Evolutionary conservation across 225 moss, liverwort and hornwort species (phyloP), one percentile per base, ranked within the genome.

Genomic region (Ulota crispa): DNA sequence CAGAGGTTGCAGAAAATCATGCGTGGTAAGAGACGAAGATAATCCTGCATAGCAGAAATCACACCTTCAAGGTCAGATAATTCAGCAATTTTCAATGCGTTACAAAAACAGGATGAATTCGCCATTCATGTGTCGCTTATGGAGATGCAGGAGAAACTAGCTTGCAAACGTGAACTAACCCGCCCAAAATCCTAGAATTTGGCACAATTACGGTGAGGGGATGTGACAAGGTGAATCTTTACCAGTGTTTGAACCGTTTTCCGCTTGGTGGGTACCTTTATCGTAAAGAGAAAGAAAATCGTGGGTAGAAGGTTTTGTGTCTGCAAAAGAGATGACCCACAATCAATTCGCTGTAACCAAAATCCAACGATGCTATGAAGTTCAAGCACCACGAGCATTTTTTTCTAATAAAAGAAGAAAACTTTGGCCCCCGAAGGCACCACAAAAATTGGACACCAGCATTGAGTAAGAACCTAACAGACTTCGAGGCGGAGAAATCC

Each of bases 1-100:
- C 80, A 94, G 62, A 2, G 93, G 92, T 89, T 94, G 93, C 64
- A 94, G 70, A 69, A 94, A 94, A 76, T 94, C 93, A 71, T 94
- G 90, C 3, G 91, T 94, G 23, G 91, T 92, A 50, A 94, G 86
- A 5, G 89, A 78, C 63, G 92, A 89, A 7, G 89, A 85, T 81
- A 92, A 66, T 26, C 90, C 93, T 94, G 88, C 3, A 39, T 24
- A 72, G 20, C 55, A 72, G 5, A 4, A 70, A 26, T 37, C 27
- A 68, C n/a, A 3, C 56, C 37, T 78, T n/a, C 64, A 83, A n/a
- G 18, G 81, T 60, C 59, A 60, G 70, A 20, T 7, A 4, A 20
- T 20, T 57, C 21, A 9, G 19, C 52, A 60, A 16, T 67, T 50
- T 52, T 50, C 68, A 68, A 73, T 74, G 37, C 39, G 36, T 47